Evolutionary conservation across 148 eudicot genomes (phyloP).

Genomic region (Silene uniflora): DNA sequence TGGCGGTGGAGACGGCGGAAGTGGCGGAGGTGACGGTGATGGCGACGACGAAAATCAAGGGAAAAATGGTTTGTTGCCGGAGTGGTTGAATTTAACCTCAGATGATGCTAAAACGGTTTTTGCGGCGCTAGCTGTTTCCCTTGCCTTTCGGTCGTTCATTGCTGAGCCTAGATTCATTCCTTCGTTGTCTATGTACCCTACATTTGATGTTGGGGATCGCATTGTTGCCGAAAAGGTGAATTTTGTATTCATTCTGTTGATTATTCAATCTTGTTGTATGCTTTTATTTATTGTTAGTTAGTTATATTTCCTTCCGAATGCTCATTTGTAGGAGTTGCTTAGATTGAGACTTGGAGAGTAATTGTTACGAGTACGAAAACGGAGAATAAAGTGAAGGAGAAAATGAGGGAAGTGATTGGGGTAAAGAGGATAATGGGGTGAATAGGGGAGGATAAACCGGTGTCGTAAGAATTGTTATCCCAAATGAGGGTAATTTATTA

Average conservation of each 20-base stretch:
- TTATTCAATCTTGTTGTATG: background rate
- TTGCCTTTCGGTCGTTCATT: slow-evolving; percentile 79
- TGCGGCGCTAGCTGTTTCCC: slow-evolving; percentile 70
- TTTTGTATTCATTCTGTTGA: background rate
- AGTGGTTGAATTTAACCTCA: slow-evolving; percentile 71
- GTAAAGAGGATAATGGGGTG: no score
- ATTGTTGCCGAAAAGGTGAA: slow-evolving; percentile 94
- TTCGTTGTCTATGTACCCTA: slow-evolving; percentile 95
- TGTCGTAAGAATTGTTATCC: no score
- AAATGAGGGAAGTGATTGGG: no score
- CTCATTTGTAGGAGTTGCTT: no score
- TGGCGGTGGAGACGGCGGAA: slow-evolving; percentile 47
- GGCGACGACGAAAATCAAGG: slow-evolving; percentile 42
- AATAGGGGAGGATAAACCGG: no score
- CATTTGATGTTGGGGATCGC: slow-evolving; percentile 93
- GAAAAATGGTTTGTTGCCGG: slow-evolving; percentile 50
- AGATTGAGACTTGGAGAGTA: no score
- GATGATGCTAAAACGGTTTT: slow-evolving; percentile 88
- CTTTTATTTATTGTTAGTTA: no score
- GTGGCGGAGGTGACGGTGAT: slow-evolving; percentile 47
- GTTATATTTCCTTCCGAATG: no score
- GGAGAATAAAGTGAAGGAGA: no score
- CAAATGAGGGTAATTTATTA: no score
- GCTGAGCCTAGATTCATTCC: slow-evolving; percentile 98
- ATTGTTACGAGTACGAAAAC: no score